These are phyloP conservation scores for Coniochaeta ligniaria DNA, from an alignment of 2,329 filamentous ascomycete genomes.

Conservation along the genomic window DNA sequence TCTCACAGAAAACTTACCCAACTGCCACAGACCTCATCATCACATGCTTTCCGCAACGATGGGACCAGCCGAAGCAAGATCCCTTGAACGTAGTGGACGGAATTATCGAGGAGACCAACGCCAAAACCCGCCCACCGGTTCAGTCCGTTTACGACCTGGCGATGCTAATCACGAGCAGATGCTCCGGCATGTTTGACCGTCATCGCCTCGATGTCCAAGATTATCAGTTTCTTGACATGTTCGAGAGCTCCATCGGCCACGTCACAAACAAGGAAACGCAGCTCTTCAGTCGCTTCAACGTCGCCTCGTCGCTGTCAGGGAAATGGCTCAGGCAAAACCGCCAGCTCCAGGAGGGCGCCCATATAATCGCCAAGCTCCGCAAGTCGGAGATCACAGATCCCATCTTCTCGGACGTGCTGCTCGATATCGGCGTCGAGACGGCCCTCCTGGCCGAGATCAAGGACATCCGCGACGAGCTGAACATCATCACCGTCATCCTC, in stretches of 20 bases:
- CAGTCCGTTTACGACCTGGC: conserved; percentile 56
- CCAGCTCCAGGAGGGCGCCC: neutral
- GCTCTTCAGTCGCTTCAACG: conserved; percentile 54
- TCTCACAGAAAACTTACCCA: neutral
- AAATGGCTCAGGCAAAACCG: conserved; percentile 36
- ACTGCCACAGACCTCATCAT: conserved; percentile 44
- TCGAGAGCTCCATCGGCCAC: conserved; percentile 53
- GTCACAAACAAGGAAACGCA: conserved; percentile 46
- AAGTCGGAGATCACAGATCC: conserved; percentile 5
- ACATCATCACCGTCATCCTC: conserved; percentile 50
- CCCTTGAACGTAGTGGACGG: conserved; percentile 56
- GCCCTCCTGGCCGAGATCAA: conserved; percentile 56
- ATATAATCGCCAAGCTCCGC: conserved; percentile 10
- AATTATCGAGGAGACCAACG: conserved; percentile 59
- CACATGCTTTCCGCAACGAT: conserved; percentile 50
- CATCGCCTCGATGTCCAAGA: conserved; percentile 50
- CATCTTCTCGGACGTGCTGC: conserved; percentile 44
- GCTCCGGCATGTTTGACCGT: conserved; percentile 53
- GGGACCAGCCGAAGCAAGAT: conserved; percentile 54
- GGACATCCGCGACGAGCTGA: conserved; percentile 61
- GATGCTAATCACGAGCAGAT: conserved; percentile 52
- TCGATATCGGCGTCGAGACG: conserved; percentile 55
- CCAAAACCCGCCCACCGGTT: conserved; percentile 52
- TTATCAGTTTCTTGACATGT: conserved; percentile 61
- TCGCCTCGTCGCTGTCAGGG: conserved; percentile 48